These are phyloP conservation scores for Setaria italica DNA, from an alignment of 202 grass and related monocot species.

Conservation along the genomic window DNA sequence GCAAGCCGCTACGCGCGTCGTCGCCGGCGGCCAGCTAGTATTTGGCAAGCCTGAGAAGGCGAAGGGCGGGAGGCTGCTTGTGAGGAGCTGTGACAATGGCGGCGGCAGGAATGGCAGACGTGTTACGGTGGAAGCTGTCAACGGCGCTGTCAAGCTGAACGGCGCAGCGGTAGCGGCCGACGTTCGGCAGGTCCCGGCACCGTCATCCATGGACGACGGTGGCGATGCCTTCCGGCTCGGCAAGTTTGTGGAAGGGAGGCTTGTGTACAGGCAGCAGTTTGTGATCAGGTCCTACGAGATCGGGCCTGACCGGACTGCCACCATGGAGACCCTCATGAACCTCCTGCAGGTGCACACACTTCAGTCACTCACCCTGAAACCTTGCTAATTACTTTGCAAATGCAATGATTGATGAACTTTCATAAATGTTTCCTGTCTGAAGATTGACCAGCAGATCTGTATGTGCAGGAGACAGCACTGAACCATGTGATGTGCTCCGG, in stretches of 20 bases:
- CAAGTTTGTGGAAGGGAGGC: constrained; percentile 53
- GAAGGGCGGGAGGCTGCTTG: background rate
- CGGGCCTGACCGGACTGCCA: constrained; percentile 60
- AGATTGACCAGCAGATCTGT: background rate
- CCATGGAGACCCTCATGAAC: constrained; percentile 69
- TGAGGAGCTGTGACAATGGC: constrained; percentile 9
- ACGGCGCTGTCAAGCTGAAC: constrained; percentile 46
- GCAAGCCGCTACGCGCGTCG: background rate
- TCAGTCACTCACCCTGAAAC: background rate
- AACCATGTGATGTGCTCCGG: constrained; percentile 72
- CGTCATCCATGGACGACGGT: background rate
- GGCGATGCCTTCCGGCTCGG: constrained; percentile 44
- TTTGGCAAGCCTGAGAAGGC: constrained; percentile 26
- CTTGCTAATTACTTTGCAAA: too few species aligned
- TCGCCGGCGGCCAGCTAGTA: background rate
- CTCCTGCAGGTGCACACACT: constrained; percentile 48
- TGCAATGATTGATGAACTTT: background rate
- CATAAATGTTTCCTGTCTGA: background rate
- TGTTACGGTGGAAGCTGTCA: constrained; percentile 15
- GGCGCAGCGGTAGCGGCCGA: constrained; percentile 22
- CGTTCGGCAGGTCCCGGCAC: background rate
- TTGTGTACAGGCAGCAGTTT: constrained; percentile 59
- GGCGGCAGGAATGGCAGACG: background rate
- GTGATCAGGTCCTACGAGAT: constrained; percentile 68
- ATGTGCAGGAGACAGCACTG: constrained; percentile 52